phyloP scores from a whole-genome alignment of 2,329 filamentous ascomycete genomes.

The Aspergillus pseudotamarii region DNA sequence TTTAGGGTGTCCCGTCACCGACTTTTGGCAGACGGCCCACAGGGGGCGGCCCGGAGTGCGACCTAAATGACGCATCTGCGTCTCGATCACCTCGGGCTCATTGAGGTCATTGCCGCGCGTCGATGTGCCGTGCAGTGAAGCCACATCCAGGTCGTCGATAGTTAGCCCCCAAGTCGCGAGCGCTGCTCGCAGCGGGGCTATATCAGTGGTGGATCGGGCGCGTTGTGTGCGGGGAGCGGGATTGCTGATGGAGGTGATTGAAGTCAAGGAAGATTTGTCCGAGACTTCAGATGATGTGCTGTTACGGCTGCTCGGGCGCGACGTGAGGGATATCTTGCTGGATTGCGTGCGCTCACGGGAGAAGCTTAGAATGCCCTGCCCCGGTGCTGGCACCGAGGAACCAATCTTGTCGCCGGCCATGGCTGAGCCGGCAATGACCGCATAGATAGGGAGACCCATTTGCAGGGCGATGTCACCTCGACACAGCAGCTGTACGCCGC shows the following conservation, averaged over 20 bases:
- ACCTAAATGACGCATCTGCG: constrained; percentile 92
- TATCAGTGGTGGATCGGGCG: no score
- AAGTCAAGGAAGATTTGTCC: no score
- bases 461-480: constrained; percentile 91
- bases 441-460: constrained; percentile 98
- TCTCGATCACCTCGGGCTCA: constrained; percentile 94
- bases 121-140: constrained; percentile 98
- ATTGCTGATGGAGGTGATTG: no score
- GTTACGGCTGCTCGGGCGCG: no score
- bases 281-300: no score
- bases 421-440: constrained; percentile 87
- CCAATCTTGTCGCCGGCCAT: constrained; percentile 99
- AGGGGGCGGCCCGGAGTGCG: constrained; percentile 95
- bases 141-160: constrained; percentile 90
- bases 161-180: constrained; percentile 97
- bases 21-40: constrained; percentile 98
- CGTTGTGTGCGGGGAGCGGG: no score
- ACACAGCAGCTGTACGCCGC: constrained; percentile 98
- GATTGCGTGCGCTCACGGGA: no score
- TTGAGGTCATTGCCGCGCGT: constrained; percentile 99
- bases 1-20: constrained; percentile 97
- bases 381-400: constrained; percentile 63
- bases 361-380: no score
- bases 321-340: no score
- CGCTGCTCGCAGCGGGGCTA: constrained; percentile 92